Conservation (phyloP, 306 rosid species). For the Gillenia trifoliata region DNA sequence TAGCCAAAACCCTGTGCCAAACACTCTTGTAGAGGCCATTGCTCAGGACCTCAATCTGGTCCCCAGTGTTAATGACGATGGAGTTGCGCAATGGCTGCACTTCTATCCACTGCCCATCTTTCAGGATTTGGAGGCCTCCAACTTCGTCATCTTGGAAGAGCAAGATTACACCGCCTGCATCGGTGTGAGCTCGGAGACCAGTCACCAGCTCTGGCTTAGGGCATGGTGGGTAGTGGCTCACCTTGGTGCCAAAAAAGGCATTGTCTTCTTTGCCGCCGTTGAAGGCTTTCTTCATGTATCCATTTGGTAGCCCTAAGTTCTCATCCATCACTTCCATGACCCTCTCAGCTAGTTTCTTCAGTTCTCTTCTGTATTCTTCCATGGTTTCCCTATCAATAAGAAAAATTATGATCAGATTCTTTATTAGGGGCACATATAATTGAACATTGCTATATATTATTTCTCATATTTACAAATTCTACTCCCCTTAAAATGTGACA, state of each 20-base stretch:
- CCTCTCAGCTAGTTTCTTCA: constrained; percentile 62
- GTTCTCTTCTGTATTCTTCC: constrained; percentile 62
- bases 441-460: neutral
- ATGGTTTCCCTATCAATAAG: constrained; percentile 66
- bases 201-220: constrained; percentile 74
- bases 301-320: constrained; percentile 67
- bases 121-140: constrained; percentile 91
- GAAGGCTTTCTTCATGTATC: constrained; percentile 71
- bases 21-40: constrained; percentile 91
- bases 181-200: constrained; percentile 94
- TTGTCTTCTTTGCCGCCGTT: constrained; percentile 55
- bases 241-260: constrained; percentile 94
- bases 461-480: too few relatives aligned
- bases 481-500: too few relatives aligned
- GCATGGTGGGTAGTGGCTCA: constrained; percentile 97
- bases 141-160: constrained; percentile 89
- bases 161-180: constrained; percentile 89
- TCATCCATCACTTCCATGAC: constrained; percentile 90
- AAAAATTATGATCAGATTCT: neutral
- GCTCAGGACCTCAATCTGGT: constrained; percentile 93
- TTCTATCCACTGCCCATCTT: constrained; percentile 86
- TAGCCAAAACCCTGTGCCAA: constrained; percentile 79
- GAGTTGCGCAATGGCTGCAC: constrained; percentile 80
- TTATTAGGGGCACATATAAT: too few relatives aligned
- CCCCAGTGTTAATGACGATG: constrained; percentile 94